phyloP scores from a whole-genome alignment of 768 basidiomycete species.

The Phlegmacium glaucopus region DNA sequence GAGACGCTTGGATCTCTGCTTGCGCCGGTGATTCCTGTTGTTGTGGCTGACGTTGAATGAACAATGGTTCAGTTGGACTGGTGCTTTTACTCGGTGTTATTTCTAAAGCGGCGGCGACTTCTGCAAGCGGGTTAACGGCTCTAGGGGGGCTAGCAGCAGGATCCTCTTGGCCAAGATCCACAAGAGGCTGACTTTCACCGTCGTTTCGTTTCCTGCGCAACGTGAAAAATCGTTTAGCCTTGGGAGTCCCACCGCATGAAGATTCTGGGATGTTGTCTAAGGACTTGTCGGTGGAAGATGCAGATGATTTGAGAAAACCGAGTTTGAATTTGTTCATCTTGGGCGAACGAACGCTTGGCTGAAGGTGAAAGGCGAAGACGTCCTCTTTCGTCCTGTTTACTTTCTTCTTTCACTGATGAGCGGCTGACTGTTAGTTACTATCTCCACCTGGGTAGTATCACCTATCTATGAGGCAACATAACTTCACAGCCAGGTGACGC shows the following conservation, averaged over 20 bases:
- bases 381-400: too few species aligned
- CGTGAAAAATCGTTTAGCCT: background rate
- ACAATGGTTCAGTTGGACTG: background rate
- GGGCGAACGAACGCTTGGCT: too few species aligned
- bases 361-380: too few species aligned
- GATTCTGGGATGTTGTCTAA: background rate
- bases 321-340: background rate
- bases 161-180: too few species aligned
- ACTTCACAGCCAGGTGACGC: too few species aligned
- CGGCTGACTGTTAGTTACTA: too few species aligned
- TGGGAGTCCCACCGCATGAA: background rate
- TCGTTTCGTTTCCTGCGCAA: background rate
- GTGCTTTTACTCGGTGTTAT: background rate
- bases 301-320: background rate
- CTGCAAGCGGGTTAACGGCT: too few species aligned
- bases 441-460: too few species aligned
- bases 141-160: too few species aligned
- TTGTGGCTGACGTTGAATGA: background rate
- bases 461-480: too few species aligned
- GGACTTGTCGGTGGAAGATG: background rate
- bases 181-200: background rate
- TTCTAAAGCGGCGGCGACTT: background rate
- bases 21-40: background rate
- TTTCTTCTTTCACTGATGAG: too few species aligned
- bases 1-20: too few species aligned